phyloP scores from a whole-genome alignment of 441 rosid species.

The Croton setiger region DNA sequence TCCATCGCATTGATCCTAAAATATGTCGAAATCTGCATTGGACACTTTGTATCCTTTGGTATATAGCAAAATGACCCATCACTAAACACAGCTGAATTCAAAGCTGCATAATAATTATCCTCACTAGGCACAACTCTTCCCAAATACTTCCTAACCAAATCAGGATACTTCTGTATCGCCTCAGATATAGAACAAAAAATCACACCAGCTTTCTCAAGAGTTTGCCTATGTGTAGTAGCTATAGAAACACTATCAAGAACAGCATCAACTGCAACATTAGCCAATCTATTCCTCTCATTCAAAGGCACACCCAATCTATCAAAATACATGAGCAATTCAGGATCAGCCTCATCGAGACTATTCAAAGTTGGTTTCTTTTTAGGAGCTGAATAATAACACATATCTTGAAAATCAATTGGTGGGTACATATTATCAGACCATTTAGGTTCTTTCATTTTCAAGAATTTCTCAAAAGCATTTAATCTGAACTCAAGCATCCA shows the following conservation, averaged over 20 bases:
- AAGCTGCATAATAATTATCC: constrained; percentile 81
- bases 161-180: constrained; percentile 71
- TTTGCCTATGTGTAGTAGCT: constrained; percentile 82
- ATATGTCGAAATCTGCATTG: constrained; percentile 90
- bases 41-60: constrained; percentile 80
- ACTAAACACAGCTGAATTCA: constrained; percentile 89
- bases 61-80: constrained; percentile 87
- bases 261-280: constrained; percentile 91
- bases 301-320: constrained; percentile 69
- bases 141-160: constrained; percentile 68
- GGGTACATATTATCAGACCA: constrained; percentile 89
- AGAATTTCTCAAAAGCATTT: constrained; percentile 69
- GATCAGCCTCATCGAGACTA: constrained; percentile 86
- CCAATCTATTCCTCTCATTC: constrained; percentile 70
- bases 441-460: constrained; percentile 62
- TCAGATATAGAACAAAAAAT: constrained; percentile 90
- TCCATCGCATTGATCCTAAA: constrained; percentile 84
- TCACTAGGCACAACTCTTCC: constrained; percentile 85
- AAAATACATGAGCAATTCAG: constrained; percentile 68
- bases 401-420: constrained; percentile 66
- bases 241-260: constrained; percentile 91
- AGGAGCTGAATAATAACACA: constrained; percentile 92
- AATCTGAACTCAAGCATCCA: constrained; percentile 91
- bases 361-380: constrained; percentile 75
- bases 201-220: constrained; percentile 69